Conservation (phyloP, 2,329 filamentous ascomycete species). For the Lizonia empirigonia region DNA sequence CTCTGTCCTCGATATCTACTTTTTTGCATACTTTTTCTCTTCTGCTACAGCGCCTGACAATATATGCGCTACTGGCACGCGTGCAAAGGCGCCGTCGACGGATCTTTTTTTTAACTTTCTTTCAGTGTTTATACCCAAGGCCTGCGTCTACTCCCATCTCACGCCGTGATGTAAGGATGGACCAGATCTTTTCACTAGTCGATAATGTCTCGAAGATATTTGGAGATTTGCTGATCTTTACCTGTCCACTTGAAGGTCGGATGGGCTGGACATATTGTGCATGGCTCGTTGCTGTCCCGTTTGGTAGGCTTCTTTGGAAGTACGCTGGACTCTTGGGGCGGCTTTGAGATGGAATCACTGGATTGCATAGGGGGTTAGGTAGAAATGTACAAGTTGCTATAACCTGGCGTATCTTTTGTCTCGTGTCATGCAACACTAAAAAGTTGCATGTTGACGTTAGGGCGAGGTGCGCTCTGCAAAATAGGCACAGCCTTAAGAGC, state of each 20-base stretch:
- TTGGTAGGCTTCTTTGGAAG: conserved; percentile 2
- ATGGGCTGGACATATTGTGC: conserved; percentile 18
- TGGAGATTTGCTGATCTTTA: conserved; percentile 15
- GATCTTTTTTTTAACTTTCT: conserved; percentile 15
- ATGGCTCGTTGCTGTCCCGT: conserved; percentile 8
- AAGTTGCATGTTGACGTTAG: too few species aligned
- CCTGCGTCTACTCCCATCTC: not conserved
- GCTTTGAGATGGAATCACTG: conserved; percentile 7
- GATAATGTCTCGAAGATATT: conserved; percentile 40
- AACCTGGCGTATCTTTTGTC: not conserved
- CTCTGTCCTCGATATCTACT: conserved; percentile 14
- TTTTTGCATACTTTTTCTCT: conserved; percentile 19
- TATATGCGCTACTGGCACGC: not conserved
- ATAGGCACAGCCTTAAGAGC: too few species aligned
- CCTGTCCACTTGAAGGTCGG: conserved; percentile 29
- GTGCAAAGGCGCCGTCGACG: not conserved
- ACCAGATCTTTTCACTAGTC: conserved; percentile 16
- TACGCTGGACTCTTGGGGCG: conserved; percentile 13
- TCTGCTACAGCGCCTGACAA: conserved; percentile 8
- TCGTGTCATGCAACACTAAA: too few species aligned
- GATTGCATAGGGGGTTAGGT: conserved; percentile 8
- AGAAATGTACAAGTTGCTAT: conserved; percentile 12
- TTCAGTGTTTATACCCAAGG: conserved; percentile 30
- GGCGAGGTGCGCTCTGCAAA: too few species aligned
- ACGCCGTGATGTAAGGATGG: not conserved